Conservation (phyloP, 331 rosid genomes). For the Quercus phellos region DNA sequence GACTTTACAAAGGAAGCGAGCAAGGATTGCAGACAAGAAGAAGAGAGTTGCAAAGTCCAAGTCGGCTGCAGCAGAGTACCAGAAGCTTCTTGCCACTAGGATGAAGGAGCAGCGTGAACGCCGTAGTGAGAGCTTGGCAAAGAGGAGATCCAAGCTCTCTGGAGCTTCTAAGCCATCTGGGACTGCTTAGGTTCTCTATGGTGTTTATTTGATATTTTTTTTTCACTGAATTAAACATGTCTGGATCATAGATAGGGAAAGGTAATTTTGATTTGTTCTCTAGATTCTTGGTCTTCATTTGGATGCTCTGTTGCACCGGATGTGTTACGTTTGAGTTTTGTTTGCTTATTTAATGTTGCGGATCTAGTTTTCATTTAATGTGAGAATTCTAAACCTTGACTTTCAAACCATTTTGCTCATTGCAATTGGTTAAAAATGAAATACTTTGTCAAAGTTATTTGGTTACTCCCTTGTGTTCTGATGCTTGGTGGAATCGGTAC, state of each 20-base stretch:
- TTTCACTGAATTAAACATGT: not conserved
- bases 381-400: not conserved
- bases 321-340: not conserved
- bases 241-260: not conserved
- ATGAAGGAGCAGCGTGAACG: conserved; percentile 55
- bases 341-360: not conserved
- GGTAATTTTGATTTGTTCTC: not conserved
- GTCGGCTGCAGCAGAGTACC: conserved; percentile 53
- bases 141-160: conserved; percentile 46
- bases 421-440: not conserved
- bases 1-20: conserved; percentile 56
- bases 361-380: not conserved
- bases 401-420: not conserved
- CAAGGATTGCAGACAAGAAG: conserved; percentile 59
- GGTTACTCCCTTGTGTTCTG: too few relatives aligned
- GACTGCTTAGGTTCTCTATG: conserved; percentile 1
- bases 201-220: not conserved
- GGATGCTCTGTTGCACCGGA: not conserved
- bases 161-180: conserved; percentile 34
- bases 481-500: too few relatives aligned
- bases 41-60: conserved; percentile 50
- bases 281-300: not conserved
- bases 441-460: too few relatives aligned
- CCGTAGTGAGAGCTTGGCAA: conserved; percentile 31
- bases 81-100: conserved; percentile 48